phyloP scores from a whole-genome alignment of 441 rosid species.

The Raphanus hybrid region DNA sequence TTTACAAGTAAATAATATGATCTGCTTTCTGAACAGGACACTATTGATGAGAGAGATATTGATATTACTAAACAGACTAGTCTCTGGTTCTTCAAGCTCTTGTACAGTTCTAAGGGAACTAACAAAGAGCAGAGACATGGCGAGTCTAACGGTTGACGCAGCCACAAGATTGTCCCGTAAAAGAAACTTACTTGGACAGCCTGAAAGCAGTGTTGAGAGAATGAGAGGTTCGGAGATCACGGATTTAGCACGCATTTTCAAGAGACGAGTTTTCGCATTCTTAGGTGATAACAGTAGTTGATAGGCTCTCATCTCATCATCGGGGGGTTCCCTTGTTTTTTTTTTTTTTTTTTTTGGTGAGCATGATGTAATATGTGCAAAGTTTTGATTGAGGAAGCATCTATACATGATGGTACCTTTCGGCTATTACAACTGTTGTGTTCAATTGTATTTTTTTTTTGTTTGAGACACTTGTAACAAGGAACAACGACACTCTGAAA shows the following conservation, averaged over 20 bases:
- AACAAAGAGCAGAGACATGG: conserved; percentile 80
- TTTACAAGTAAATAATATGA: not conserved
- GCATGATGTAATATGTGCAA: conserved; percentile 9
- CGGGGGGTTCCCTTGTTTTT: not conserved
- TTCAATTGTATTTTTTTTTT: not conserved
- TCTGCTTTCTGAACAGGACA: conserved; percentile 51
- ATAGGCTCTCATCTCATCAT: not conserved
- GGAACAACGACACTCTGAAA: not conserved
- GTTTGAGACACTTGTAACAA: not conserved
- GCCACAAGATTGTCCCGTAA: conserved; percentile 70
- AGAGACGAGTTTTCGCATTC: conserved; percentile 66
- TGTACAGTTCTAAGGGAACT: conserved; percentile 57
- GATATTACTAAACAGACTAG: conserved; percentile 83
- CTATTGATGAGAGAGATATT: conserved; percentile 74
- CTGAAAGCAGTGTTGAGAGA: conserved; percentile 45
- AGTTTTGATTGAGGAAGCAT: conserved; percentile 21
- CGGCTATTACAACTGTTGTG: conserved; percentile 3
- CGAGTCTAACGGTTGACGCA: conserved; percentile 71
- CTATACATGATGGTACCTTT: not conserved
- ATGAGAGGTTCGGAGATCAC: conserved; percentile 67
- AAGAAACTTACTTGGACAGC: conserved; percentile 36
- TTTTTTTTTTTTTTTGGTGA: conserved; percentile 4
- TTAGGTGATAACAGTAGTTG: conserved; percentile 56
- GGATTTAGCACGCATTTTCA: conserved; percentile 70
- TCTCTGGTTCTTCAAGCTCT: conserved; percentile 66